Conservation (phyloP, 116 monocot genomes). For the Zostera marina region DNA sequence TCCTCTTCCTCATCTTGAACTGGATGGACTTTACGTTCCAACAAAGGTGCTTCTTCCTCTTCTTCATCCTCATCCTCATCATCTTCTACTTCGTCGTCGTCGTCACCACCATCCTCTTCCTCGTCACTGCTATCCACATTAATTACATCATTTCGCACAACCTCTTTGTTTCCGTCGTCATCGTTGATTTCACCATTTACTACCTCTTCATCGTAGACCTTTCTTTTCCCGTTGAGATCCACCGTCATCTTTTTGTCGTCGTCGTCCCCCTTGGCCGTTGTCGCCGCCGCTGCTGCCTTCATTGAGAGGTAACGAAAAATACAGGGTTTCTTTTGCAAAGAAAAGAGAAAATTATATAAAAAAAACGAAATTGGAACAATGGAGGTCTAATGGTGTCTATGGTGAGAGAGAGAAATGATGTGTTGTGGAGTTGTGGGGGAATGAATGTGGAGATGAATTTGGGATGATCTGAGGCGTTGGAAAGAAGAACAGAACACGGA, state of each 20-base stretch:
- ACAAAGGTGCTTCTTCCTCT: background rate
- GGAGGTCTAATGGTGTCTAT: background rate
- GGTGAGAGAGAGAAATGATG: background rate
- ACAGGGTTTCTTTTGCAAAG: background rate
- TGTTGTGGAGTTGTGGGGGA: too few relatives aligned
- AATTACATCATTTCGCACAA: background rate
- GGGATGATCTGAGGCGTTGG: background rate
- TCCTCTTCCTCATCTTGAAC: background rate
- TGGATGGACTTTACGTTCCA: background rate
- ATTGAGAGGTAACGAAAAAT: background rate
- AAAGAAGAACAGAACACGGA: constrained; percentile 1
- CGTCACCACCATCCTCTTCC: background rate
- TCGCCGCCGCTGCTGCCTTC: background rate
- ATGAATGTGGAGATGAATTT: background rate
- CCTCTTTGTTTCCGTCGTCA: constrained; percentile 2
- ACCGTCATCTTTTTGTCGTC: background rate
- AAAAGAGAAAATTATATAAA: background rate
- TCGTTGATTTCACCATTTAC: background rate
- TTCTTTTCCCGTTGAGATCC: background rate
- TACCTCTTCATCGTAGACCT: background rate
- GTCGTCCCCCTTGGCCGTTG: background rate
- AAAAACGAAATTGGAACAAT: background rate
- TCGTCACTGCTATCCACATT: background rate
- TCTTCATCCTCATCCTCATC: constrained; percentile 2
- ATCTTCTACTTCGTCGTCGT: background rate